Evolutionary conservation across 2,329 filamentous ascomycete genomes (phyloP).

Genomic region (Chaetomium sp.): DNA sequence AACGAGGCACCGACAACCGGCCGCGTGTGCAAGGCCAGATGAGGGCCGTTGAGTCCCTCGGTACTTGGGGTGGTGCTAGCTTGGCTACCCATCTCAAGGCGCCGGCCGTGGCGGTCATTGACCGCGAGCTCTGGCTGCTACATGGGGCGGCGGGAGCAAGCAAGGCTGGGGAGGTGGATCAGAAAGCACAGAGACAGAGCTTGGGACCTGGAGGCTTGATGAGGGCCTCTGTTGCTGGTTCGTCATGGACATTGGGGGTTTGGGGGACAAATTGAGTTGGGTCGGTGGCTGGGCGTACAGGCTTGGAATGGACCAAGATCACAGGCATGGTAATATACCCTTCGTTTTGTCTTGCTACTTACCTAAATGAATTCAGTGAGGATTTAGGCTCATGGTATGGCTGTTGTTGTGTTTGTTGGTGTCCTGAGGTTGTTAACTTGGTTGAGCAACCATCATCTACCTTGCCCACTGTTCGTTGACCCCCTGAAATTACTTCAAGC

Average conservation of each 20-base stretch:
- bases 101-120: constrained; percentile 61
- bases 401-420: too few relatives aligned
- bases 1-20: constrained; percentile 37
- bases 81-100: constrained; percentile 62
- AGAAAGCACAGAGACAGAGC: constrained; percentile 55
- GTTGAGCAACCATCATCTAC: too few relatives aligned
- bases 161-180: constrained; percentile 52
- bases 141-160: constrained; percentile 59
- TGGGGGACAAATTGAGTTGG: constrained; percentile 47
- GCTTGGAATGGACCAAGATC: too few relatives aligned
- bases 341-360: too few relatives aligned
- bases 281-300: too few relatives aligned
- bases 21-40: constrained; percentile 49
- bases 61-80: constrained; percentile 69
- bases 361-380: too few relatives aligned
- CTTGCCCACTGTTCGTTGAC: too few relatives aligned
- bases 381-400: too few relatives aligned
- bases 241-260: constrained; percentile 55
- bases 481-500: too few relatives aligned
- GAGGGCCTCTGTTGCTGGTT: constrained; percentile 33
- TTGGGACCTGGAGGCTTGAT: constrained; percentile 51
- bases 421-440: too few relatives aligned
- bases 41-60: constrained; percentile 61
- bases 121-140: constrained; percentile 64
- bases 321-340: too few relatives aligned